A percentile compares a stretch with the other conserved stretches of the same genome.
Evolutionary conservation across 345 rosid species (phyloP).

Genomic region (Melaleuca quinquenervia): DNA sequence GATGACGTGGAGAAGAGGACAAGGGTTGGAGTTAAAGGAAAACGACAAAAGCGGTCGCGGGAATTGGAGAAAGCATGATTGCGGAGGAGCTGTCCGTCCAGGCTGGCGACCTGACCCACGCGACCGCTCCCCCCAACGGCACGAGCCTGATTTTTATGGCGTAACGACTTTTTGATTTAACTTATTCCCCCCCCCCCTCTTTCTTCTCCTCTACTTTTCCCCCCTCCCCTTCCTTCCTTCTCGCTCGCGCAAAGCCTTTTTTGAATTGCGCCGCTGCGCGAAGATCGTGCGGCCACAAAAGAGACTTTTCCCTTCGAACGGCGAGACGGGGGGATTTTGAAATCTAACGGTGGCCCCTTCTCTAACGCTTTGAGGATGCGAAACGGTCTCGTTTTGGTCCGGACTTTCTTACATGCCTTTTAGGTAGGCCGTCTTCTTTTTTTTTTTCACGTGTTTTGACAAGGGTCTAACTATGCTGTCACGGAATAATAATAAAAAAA

Average conservation of each 20-base stretch:
- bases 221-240: neutral
- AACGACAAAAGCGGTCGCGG: constrained; percentile 2
- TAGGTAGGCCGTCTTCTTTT: too few species aligned
- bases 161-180: neutral
- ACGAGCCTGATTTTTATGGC: neutral
- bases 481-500: too few species aligned
- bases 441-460: too few species aligned
- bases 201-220: neutral
- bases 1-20: constrained; percentile 15
- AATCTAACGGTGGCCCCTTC: too few species aligned
- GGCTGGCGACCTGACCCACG: constrained; percentile 16
- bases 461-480: too few species aligned
- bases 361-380: too few species aligned
- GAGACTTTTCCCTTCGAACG: neutral
- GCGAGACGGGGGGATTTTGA: neutral
- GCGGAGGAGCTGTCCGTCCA: constrained; percentile 17
- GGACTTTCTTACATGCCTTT: too few species aligned
- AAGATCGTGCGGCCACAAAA: neutral
- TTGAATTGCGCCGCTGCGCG: neutral
- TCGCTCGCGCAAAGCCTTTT: neutral
- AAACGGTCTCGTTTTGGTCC: too few species aligned
- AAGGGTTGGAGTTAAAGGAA: neutral
- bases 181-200: neutral
- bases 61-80: constrained; percentile 8
- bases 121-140: neutral